A percentile compares a stretch with the other conserved stretches of the same genome.
phyloP scores from a whole-genome alignment of 2,329 filamentous ascomycete genomes.

The Fusarium bulbicola region DNA sequence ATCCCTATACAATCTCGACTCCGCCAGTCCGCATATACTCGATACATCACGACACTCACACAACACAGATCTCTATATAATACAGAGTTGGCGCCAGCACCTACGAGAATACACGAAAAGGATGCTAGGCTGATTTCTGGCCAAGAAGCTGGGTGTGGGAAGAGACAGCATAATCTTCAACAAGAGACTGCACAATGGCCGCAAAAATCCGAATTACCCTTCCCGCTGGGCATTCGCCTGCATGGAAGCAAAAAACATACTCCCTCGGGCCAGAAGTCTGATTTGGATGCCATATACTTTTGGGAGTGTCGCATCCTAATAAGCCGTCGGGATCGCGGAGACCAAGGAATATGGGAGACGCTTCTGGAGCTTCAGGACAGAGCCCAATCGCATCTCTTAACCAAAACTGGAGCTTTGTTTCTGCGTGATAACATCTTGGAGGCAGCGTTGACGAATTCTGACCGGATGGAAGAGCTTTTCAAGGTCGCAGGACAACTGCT shows the following conservation, averaged over 20 bases:
- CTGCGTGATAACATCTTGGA: slow-evolving; percentile 46
- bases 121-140: slow-evolving; percentile 7
- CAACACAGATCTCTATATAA: slow-evolving; percentile 9
- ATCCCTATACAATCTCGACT: slow-evolving; percentile 30
- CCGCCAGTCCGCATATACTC: slow-evolving; percentile 9
- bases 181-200: slow-evolving; percentile 31
- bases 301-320: slow-evolving; percentile 35
- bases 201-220: slow-evolving; percentile 2
- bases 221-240: slow-evolving; percentile 16
- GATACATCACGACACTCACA: slow-evolving; percentile 2
- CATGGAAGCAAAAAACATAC: neutral
- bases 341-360: slow-evolving; percentile 42
- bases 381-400: slow-evolving; percentile 34
- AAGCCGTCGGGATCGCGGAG: slow-evolving; percentile 31
- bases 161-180: slow-evolving; percentile 5
- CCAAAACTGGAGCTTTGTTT: slow-evolving; percentile 31
- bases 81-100: slow-evolving; percentile 30
- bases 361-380: slow-evolving; percentile 37
- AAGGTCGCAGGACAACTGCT: slow-evolving; percentile 48
- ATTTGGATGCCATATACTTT: slow-evolving; percentile 15
- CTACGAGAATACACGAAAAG: neutral
- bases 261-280: neutral
- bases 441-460: slow-evolving; percentile 41
- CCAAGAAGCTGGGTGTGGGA: slow-evolving; percentile 1
- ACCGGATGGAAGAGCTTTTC: slow-evolving; percentile 41